Percentiles rank a stretch among this genome's conserved stretches.
Evolutionary conservation across 2,329 filamentous ascomycete genomes (phyloP).

Genomic region (Penicillium sp.): DNA sequence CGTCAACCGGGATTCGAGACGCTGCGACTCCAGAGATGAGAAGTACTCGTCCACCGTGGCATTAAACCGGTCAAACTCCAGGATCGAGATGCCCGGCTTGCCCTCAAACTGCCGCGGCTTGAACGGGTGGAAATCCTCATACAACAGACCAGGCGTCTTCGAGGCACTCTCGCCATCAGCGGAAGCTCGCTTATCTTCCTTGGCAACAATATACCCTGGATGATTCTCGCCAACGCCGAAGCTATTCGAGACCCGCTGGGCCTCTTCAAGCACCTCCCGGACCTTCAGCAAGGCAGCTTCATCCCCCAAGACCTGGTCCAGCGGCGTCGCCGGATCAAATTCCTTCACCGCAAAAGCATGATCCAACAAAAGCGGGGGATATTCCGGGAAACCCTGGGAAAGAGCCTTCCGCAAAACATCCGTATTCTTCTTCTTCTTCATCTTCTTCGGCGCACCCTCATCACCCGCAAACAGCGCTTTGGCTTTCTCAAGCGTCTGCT

Average conservation of each 20-base stretch:
- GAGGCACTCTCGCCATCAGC: slow-evolving; percentile 44
- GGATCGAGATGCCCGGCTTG: slow-evolving; percentile 68
- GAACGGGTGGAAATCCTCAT: slow-evolving; percentile 96
- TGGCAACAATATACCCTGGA: slow-evolving; percentile 89
- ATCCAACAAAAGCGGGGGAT: slow-evolving; percentile 85
- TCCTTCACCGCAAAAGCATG: slow-evolving; percentile 75
- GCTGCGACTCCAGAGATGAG: slow-evolving; percentile 93
- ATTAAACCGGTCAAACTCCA: slow-evolving; percentile 86
- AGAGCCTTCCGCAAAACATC: slow-evolving; percentile 80
- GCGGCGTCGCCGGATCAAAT: slow-evolving; percentile 72
- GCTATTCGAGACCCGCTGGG: slow-evolving; percentile 70
- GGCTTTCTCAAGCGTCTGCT: slow-evolving; percentile 70
- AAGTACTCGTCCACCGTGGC: slow-evolving; percentile 96
- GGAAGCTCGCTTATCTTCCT: slow-evolving; percentile 52
- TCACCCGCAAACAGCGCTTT: slow-evolving; percentile 51
- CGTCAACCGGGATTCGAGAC: slow-evolving; percentile 79
- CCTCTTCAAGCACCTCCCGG: slow-evolving; percentile 71
- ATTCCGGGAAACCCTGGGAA: slow-evolving; percentile 83
- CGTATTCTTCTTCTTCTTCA: slow-evolving; percentile 76
- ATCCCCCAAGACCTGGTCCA: slow-evolving; percentile 72
- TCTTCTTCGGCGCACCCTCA: slow-evolving; percentile 63
- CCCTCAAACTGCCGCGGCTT: slow-evolving; percentile 77
- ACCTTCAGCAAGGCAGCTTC: slow-evolving; percentile 70
- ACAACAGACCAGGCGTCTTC: slow-evolving; percentile 63
- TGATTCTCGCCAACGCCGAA: slow-evolving; percentile 70